Evolutionary conservation across 2,329 filamentous ascomycete genomes (phyloP), one percentile per base, ranked within the genome.

Genomic region (Kalmusia sp.): DNA sequence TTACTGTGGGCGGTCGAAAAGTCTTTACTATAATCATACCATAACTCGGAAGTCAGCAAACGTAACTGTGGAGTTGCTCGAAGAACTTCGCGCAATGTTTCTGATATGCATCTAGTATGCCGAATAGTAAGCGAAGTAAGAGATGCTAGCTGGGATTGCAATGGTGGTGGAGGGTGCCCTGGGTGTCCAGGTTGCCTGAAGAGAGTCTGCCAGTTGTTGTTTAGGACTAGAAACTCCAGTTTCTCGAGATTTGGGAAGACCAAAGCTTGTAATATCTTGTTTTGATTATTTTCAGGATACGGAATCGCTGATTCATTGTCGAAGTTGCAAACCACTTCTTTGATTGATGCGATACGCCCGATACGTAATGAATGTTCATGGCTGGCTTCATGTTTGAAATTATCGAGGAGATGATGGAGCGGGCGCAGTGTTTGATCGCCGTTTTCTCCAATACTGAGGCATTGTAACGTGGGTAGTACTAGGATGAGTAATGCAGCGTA

Each of bases 11-110:
- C n/a, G n/a, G 27, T 5, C 28, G 43, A 7, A 8, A 7, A 4
- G 14, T 15, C 14, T 17, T 55, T 49, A n/a, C 54, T 49, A 19
- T 50, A 38, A 21, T 66, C 57, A 31, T 60, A 63, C n/a, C 52
- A 58, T 11, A 67, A 54, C 21, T 71, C 67, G 33, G 57, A 69
- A 3, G 62, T 64, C 3, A 71, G 54, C 4, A 62, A 63, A 5
- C 47, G 49, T 7, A 71, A 52, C 17, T 61, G 63, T 17, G 62
- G 63, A 19, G 59, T 57, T 25, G 43, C 54, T 15, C 35, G 22
- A 4, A 70, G 40, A 4, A 67, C 33, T 0, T 44, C 43, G 7
- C 35, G 17, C 3, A 68, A 30, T 14, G 39, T 44, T 4, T 46
- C 28, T 2, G 51, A 30, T 7, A 58, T 48, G 4, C 51, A 48